A percentile compares a stretch with the other conserved stretches of the same genome.
Conservation (phyloP, 2,329 filamentous ascomycete genomes). For the Akanthomyces dipterigenus region DNA sequence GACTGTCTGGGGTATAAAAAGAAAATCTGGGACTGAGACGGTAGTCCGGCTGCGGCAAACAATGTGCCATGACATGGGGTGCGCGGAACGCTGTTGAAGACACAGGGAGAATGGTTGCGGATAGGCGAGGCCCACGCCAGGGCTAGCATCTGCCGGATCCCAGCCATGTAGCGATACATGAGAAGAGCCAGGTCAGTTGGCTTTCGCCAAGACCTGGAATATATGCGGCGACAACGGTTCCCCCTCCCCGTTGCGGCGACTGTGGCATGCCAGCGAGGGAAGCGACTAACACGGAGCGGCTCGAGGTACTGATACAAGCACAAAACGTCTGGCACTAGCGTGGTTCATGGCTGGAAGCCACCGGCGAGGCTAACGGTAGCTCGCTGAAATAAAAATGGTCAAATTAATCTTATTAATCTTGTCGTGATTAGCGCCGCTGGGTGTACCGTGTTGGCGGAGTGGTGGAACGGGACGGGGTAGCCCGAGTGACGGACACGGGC, state of each 20-base stretch:
- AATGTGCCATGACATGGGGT: neutral
- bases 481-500: neutral
- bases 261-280: neutral
- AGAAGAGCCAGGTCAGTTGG: no score
- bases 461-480: neutral
- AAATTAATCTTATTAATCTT: neutral
- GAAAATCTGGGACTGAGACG: neutral
- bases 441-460: neutral
- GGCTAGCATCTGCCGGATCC: neutral
- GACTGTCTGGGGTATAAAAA: slow-evolving; percentile 1
- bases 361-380: neutral
- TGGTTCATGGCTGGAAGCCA: neutral
- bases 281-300: neutral
- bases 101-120: neutral
- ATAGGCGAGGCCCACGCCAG: neutral
- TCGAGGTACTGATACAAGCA: neutral
- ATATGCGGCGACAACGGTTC: no score
- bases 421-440: neutral
- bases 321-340: neutral
- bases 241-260: neutral
- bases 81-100: neutral
- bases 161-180: neutral
- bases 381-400: neutral
- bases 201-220: neutral
- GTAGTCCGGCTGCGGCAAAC: neutral